Evolutionary conservation across 768 basidiomycete species (phyloP), one percentile per base, ranked within the genome.

Genomic region (Candolleomyces eurysporus): DNA sequence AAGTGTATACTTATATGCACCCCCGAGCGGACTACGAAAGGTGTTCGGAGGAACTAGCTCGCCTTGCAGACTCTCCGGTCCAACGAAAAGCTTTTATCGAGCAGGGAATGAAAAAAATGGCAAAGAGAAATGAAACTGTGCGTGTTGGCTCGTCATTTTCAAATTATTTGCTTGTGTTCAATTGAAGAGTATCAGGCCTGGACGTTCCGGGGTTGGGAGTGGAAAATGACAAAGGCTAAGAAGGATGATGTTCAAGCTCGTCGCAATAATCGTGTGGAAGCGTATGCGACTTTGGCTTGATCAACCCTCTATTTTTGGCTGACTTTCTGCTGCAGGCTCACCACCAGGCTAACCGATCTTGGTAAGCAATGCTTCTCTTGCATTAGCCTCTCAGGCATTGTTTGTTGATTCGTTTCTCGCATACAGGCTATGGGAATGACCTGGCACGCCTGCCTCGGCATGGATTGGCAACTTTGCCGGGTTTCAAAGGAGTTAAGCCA

Each of bases 401-500:
- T 26, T 26, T 26, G 49, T 6, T 13, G 13, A 13, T 21, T 13
- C 21, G 11, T 16, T 19, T 2, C 2, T 50, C 42, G 42, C 2
- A 11, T 13, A 50, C 16, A 58, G 57, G 57, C 46, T 58, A 48
- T 26, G 13, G 31, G 30, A 9, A 26, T 21, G 45, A 19, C 17
- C 3, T 58, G 32, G 57, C 17, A 14, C 42, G 46, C 5, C 17
- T 58, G 19, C 9, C 7, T 6, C 6, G 43, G 10, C 8, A 36
- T 10, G 42, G 11, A 9, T 26, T 58, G 42, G 46, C 26, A 21
- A 30, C 57, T 32, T 26, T 58, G 6, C 57, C 57, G 9, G 42
- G 19, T 13, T 48, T 58, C 43, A 58, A 58, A 31, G 57, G 57
- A 30, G 21, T 30, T 8, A 46, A 58, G 45, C 57, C 45, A 8